Conservation (phyloP, 768 basidiomycete genomes). For the Tulasnella calospora region DNA sequence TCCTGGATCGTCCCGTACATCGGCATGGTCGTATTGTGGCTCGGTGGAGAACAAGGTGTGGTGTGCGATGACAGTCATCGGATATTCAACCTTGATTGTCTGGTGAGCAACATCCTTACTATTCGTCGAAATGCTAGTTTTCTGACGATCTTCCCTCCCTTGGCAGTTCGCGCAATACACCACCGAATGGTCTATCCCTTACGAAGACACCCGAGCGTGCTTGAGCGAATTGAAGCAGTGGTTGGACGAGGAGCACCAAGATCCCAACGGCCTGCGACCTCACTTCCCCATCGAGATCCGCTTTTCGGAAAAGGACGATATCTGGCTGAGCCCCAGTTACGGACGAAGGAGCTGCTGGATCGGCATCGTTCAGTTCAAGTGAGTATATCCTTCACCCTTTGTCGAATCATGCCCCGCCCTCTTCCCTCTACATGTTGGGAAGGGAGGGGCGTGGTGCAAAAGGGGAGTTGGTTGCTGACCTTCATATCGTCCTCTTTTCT, state of each 20-base stretch:
- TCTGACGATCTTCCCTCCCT: constrained; percentile 21
- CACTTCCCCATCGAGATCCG: constrained; percentile 94
- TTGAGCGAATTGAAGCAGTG: constrained; percentile 67
- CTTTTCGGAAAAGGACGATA: constrained; percentile 81
- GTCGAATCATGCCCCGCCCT: neutral
- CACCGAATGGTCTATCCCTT: constrained; percentile 91
- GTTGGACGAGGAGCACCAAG: constrained; percentile 59
- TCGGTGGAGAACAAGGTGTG: constrained; percentile 50
- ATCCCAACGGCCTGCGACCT: constrained; percentile 70
- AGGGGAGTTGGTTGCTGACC: neutral
- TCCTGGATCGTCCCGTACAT: constrained; percentile 54
- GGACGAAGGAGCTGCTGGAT: constrained; percentile 84
- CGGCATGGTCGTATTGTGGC: constrained; percentile 48
- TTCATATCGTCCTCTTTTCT: neutral
- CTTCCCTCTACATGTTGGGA: neutral
- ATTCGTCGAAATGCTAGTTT: neutral
- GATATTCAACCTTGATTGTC: constrained; percentile 91
- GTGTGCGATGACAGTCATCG: constrained; percentile 72
- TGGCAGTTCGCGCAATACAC: constrained; percentile 86
- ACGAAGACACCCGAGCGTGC: constrained; percentile 57
- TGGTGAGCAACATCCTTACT: constrained; percentile 48
- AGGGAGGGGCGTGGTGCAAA: neutral
- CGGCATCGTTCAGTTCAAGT: constrained; percentile 98
- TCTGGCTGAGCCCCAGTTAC: constrained; percentile 88
- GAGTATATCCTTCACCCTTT: constrained; percentile 34